These are phyloP conservation scores for Trichopus zeylanicus DNA, from an alignment of 116 monocot species.

Conservation along the genomic window DNA sequence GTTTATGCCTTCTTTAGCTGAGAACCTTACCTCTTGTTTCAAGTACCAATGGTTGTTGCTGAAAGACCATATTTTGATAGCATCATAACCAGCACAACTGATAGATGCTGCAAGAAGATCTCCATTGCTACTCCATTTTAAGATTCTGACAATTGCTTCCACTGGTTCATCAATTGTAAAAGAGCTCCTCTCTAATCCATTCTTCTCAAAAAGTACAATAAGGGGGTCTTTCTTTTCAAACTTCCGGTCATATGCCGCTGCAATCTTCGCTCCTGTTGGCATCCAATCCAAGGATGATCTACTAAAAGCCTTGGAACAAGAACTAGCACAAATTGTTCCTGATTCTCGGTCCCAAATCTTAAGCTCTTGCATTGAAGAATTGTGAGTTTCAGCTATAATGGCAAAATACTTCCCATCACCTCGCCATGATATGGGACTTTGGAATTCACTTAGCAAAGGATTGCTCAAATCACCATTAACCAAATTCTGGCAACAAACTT, in stretches of 20 bases:
- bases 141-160: slow-evolving; percentile 31
- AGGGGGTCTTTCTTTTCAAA: slow-evolving; percentile 44
- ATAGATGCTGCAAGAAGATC: slow-evolving; percentile 72
- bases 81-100: slow-evolving; percentile 42
- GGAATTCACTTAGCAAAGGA: slow-evolving; percentile 16
- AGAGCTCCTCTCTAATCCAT: slow-evolving; percentile 81
- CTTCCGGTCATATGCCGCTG: slow-evolving; percentile 43
- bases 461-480: slow-evolving; percentile 11
- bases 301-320: slow-evolving; percentile 46
- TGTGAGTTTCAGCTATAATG: slow-evolving; percentile 34
- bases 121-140: slow-evolving; percentile 89
- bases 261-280: slow-evolving; percentile 90
- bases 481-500: slow-evolving; percentile 30
- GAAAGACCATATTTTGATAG: slow-evolving; percentile 74
- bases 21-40: slow-evolving; percentile 81
- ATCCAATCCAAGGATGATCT: slow-evolving; percentile 80
- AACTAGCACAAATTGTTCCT: slow-evolving; percentile 58
- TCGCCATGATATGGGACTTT: slow-evolving; percentile 70
- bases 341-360: slow-evolving; percentile 92
- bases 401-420: slow-evolving; percentile 97
- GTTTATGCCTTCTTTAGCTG: slow-evolving; percentile 48
- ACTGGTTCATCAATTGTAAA: slow-evolving; percentile 49
- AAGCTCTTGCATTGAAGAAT: slow-evolving; percentile 44
- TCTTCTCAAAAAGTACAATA: slow-evolving; percentile 89
- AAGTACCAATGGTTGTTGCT: slow-evolving; percentile 96